A percentile compares a stretch with the other conserved stretches of the same genome.
Conservation (phyloP, 805 yeast genomes). For the Clavispora fructus region DNA sequence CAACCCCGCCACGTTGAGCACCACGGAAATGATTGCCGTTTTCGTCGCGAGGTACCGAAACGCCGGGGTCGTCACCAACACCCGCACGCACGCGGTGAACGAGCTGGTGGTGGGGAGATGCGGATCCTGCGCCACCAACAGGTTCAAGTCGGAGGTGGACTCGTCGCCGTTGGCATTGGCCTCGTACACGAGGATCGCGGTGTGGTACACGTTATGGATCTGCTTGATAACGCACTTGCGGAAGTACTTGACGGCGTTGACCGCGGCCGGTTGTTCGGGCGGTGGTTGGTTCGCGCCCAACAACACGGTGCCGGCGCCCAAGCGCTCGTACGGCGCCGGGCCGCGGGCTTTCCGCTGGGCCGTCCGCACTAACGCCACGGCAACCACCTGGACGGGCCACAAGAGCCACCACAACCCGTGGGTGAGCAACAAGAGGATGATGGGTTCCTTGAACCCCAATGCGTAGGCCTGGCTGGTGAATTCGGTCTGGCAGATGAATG, state of each 20-base stretch:
- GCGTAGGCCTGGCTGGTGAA: conserved; percentile 65
- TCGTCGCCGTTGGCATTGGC: conserved; percentile 32
- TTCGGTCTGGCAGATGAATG: conserved; percentile 81
- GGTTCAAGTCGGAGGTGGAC: conserved; percentile 27
- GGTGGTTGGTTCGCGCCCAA: conserved; percentile 14
- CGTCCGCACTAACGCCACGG: conserved; percentile 45
- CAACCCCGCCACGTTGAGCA: conserved; percentile 69
- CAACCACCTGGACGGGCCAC: conserved; percentile 62
- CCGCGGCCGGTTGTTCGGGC: conserved; percentile 1
- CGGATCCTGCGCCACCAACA: conserved; percentile 32
- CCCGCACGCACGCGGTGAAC: conserved; percentile 23
- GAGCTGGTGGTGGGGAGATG: conserved; percentile 31
- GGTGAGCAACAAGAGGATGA: conserved; percentile 58
- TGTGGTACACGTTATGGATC: conserved; percentile 40
- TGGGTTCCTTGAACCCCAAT: conserved; percentile 60
- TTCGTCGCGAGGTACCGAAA: conserved; percentile 42
- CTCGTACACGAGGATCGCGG: conserved; percentile 39
- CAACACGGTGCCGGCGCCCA: conserved; percentile 26
- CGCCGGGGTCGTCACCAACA: conserved; percentile 42
- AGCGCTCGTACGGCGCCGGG: conserved; percentile 21
- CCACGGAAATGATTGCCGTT: conserved; percentile 43
- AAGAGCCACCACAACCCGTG: conserved; percentile 75
- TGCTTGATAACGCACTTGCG: conserved; percentile 36
- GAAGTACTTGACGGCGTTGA: conserved; percentile 21
- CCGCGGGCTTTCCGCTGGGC: conserved; percentile 12